These are phyloP conservation scores for Triticum monococcum DNA, from an alignment of 176 grass and related monocot species.

Conservation along the genomic window DNA sequence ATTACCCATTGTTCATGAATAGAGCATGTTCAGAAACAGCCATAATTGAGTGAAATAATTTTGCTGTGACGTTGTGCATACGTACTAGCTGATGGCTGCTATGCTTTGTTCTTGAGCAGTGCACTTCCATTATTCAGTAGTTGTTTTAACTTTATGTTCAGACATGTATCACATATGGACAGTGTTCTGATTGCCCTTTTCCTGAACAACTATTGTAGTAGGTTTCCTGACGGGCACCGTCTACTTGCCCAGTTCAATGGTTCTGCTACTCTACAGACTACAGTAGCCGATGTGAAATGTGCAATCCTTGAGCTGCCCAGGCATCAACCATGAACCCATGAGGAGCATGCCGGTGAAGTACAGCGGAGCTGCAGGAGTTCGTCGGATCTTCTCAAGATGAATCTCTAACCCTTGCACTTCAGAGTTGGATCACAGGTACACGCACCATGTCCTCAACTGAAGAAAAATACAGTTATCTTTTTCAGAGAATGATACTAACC, in stretches of 20 bases:
- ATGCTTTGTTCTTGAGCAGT: conserved; percentile 17
- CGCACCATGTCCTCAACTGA: background rate
- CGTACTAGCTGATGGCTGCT: background rate
- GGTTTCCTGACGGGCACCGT: background rate
- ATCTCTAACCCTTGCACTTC: background rate
- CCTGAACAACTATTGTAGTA: background rate
- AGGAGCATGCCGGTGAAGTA: conserved; percentile 6
- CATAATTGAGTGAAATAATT: conserved; percentile 20
- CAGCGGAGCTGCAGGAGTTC: conserved; percentile 12
- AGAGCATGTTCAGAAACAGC: conserved; percentile 28
- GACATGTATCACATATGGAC: background rate
- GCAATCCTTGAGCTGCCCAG: background rate
- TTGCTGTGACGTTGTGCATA: background rate
- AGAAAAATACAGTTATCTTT: background rate
- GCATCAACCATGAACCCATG: background rate
- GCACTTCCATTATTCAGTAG: background rate
- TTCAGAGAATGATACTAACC: background rate
- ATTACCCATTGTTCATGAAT: conserved; percentile 37
- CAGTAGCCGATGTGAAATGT: background rate
- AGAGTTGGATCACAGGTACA: conserved; percentile 30
- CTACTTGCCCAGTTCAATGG: conserved; percentile 29
- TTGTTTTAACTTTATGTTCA: background rate
- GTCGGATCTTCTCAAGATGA: conserved; percentile 1
- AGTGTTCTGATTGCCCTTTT: background rate
- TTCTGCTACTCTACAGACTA: background rate